A percentile compares a stretch with the other conserved stretches of the same genome.
These are phyloP conservation scores for Sporothrix euskadiensis DNA, from an alignment of 2,329 filamentous ascomycete species.

Conservation along the genomic window DNA sequence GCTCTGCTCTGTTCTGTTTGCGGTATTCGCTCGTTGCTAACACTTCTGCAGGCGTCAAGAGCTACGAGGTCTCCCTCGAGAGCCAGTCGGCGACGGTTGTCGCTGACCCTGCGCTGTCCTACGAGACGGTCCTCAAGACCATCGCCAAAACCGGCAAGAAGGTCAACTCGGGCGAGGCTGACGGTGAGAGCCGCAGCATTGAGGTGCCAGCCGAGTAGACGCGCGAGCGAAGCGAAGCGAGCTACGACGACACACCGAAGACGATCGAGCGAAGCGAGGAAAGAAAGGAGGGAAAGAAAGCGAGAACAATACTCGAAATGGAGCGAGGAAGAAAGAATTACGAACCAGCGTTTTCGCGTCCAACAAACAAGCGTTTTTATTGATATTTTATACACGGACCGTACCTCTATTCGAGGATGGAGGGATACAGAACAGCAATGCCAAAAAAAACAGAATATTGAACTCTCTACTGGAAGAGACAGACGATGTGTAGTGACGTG, in stretches of 20 bases:
- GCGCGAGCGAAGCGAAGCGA: conserved; percentile 5
- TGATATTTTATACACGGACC: not conserved
- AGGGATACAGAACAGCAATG: not conserved
- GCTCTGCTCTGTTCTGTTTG: not conserved
- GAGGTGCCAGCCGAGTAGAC: conserved; percentile 43
- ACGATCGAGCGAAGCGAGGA: conserved; percentile 1
- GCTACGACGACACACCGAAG: not conserved
- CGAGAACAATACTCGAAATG: not conserved
- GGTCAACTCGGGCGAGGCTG: conserved; percentile 73
- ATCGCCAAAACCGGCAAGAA: conserved; percentile 96
- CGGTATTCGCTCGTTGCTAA: conserved; percentile 15
- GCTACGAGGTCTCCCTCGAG: conserved; percentile 84
- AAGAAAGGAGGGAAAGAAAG: not conserved
- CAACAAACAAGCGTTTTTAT: not conserved
- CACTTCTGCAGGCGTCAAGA: conserved; percentile 68
- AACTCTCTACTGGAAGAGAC: not conserved
- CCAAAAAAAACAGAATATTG: not conserved
- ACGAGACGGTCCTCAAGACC: conserved; percentile 78
- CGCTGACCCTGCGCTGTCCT: conserved; percentile 67
- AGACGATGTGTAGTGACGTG: not conserved
- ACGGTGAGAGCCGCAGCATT: conserved; percentile 61
- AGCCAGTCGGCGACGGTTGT: conserved; percentile 78
- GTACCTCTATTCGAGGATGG: not conserved
- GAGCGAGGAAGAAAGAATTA: not conserved
- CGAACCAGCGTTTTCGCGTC: conserved; percentile 4